phyloP scores from a whole-genome alignment of 139 green algal species.

The Yamagishiella unicocca region DNA sequence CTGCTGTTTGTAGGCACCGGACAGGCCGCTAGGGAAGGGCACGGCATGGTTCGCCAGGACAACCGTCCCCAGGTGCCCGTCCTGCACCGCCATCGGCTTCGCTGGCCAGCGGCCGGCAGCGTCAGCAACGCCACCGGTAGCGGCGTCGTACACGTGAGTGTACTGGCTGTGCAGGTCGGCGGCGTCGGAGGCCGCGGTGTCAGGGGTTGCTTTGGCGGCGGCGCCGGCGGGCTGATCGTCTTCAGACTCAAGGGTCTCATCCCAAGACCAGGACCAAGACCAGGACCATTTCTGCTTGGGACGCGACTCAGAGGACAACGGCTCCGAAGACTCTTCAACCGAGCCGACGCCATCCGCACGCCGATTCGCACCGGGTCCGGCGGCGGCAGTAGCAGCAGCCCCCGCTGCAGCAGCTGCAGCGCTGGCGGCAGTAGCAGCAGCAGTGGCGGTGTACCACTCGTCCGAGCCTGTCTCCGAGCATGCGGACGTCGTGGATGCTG shows the following conservation, averaged over 20 bases:
- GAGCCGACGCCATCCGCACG: no score
- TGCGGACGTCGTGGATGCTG: not conserved
- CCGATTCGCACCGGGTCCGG: no score
- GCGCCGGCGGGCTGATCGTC: not conserved
- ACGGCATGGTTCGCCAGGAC: constrained; percentile 9
- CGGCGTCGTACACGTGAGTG: not conserved
- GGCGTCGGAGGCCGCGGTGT: not conserved
- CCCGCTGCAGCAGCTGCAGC: not conserved
- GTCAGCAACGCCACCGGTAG: not conserved
- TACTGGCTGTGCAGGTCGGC: not conserved
- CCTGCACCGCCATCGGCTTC: not conserved
- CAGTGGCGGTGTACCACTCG: not conserved
- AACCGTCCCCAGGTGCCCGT: constrained; percentile 7
- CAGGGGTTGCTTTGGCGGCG: not conserved
- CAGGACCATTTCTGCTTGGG: no score
- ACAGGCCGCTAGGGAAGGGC: not conserved
- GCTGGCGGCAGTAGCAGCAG: not conserved
- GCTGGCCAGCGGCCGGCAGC: not conserved
- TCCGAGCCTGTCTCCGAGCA: no score
- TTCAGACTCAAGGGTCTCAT: not conserved
- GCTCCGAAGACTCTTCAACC: no score
- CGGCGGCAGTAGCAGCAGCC: not conserved
- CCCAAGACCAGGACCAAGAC: constrained; percentile 19
- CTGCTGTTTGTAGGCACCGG: not conserved
- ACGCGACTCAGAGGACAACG: no score